A percentile compares a stretch with the other conserved stretches of the same genome.
These are phyloP conservation scores for Olyra latifolia DNA, from an alignment of 176 grass and related monocot genomes.

Conservation along the genomic window DNA sequence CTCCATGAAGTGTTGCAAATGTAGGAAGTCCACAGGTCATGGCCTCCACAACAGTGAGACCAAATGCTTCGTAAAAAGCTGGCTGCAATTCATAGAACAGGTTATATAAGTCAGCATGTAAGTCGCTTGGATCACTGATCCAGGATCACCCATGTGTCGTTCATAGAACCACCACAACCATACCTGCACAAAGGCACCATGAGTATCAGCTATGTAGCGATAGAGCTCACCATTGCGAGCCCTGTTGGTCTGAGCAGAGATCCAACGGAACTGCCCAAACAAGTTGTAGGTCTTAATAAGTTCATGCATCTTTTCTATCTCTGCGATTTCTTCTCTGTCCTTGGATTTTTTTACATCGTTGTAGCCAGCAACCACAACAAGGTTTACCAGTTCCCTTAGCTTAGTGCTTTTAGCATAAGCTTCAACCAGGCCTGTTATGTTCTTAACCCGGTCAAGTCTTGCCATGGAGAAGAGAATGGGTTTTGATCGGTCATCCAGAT, in stretches of 20 bases:
- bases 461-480: slow-evolving; percentile 98
- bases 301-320: slow-evolving; percentile 92
- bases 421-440: slow-evolving; percentile 93
- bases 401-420: slow-evolving; percentile 53
- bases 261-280: slow-evolving; percentile 90
- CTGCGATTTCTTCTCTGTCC: slow-evolving; percentile 81
- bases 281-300: slow-evolving; percentile 72
- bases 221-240: slow-evolving; percentile 83
- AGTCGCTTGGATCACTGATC: neutral
- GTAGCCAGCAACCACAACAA: slow-evolving; percentile 84
- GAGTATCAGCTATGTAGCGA: slow-evolving; percentile 91
- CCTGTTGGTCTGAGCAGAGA: slow-evolving; percentile 87
- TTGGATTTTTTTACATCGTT: slow-evolving; percentile 72
- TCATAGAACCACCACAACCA: neutral
- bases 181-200: slow-evolving; percentile 92
- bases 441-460: slow-evolving; percentile 85
- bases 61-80: slow-evolving; percentile 94
- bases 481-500: slow-evolving; percentile 80
- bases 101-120: slow-evolving; percentile 3
- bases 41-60: slow-evolving; percentile 89
- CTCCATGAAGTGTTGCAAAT: slow-evolving; percentile 89
- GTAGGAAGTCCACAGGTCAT: slow-evolving; percentile 92
- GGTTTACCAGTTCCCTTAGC: slow-evolving; percentile 75
- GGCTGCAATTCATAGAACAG: slow-evolving; percentile 46
- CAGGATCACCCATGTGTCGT: neutral